phyloP scores from a whole-genome alignment of 108 stramenopile species.

The Aurantiochytrium sp. region DNA sequence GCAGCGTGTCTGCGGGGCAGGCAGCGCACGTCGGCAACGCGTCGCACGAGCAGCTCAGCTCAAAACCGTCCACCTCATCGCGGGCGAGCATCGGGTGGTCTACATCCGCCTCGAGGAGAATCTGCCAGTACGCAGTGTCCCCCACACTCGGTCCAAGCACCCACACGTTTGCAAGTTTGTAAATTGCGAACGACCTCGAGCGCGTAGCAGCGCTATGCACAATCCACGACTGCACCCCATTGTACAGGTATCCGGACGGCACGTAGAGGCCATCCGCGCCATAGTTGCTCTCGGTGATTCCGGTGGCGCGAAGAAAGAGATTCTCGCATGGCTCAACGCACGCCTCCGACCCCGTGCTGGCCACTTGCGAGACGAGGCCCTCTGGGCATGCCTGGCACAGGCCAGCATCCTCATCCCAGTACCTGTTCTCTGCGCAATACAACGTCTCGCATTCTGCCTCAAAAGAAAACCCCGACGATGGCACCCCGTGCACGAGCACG shows the following conservation, averaged over 20 bases:
- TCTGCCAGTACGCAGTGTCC: not conserved
- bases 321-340: not conserved
- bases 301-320: not conserved
- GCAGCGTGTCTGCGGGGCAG: not conserved
- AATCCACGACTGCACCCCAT: not conserved
- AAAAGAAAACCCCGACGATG: not conserved
- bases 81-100: not conserved
- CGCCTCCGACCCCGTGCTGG: not conserved
- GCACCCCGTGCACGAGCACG: not conserved
- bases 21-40: not conserved
- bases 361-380: not conserved
- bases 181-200: not conserved
- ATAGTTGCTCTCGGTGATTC: not conserved
- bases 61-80: not conserved
- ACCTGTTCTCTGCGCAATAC: not conserved
- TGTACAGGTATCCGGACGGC: not conserved
- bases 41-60: not conserved
- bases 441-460: not conserved
- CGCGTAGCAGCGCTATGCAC: not conserved
- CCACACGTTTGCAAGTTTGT: not conserved
- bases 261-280: not conserved
- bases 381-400: not conserved
- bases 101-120: not conserved
- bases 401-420: not conserved
- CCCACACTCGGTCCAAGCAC: not conserved